A percentile compares a stretch with the other conserved stretches of the same genome.
These are phyloP conservation scores for Kluyveromyces lactis DNA, from an alignment of 805 yeast genomes.

Conservation along the genomic window DNA sequence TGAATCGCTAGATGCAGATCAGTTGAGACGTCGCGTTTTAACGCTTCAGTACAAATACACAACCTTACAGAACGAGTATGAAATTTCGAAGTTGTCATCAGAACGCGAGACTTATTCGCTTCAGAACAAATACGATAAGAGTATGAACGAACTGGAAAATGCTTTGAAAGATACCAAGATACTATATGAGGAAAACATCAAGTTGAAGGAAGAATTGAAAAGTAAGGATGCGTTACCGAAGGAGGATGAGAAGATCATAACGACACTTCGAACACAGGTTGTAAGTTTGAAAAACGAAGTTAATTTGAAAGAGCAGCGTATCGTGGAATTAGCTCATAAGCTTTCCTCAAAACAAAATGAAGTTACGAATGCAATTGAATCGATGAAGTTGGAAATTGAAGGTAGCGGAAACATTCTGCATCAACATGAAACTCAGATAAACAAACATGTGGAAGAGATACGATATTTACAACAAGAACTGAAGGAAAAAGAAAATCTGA, in stretches of 20 bases:
- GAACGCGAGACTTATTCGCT: constrained; percentile 17
- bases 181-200: constrained; percentile 29
- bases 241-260: constrained; percentile 31
- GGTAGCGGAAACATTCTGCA: constrained; percentile 14
- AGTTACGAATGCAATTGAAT: constrained; percentile 12
- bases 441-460: constrained; percentile 16
- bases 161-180: constrained; percentile 27
- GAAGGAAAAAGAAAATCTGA: constrained; percentile 19
- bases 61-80: constrained; percentile 33
- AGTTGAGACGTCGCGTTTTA: constrained; percentile 17
- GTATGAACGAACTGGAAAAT: constrained; percentile 25
- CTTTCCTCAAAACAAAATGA: constrained; percentile 17
- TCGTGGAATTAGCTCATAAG: constrained; percentile 32
- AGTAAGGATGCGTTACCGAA: constrained; percentile 18
- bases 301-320: constrained; percentile 16
- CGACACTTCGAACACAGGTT: constrained; percentile 17
- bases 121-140: constrained; percentile 29
- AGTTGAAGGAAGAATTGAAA: constrained; percentile 13
- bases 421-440: constrained; percentile 21
- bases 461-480: constrained; percentile 15
- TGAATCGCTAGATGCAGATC: constrained; percentile 6
- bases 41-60: constrained; percentile 31
- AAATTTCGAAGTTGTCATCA: constrained; percentile 20
- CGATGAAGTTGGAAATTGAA: constrained; percentile 12
- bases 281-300: constrained; percentile 24